Conservation (phyloP, 2,329 filamentous ascomycete species). For the Diplodia mutila region DNA sequence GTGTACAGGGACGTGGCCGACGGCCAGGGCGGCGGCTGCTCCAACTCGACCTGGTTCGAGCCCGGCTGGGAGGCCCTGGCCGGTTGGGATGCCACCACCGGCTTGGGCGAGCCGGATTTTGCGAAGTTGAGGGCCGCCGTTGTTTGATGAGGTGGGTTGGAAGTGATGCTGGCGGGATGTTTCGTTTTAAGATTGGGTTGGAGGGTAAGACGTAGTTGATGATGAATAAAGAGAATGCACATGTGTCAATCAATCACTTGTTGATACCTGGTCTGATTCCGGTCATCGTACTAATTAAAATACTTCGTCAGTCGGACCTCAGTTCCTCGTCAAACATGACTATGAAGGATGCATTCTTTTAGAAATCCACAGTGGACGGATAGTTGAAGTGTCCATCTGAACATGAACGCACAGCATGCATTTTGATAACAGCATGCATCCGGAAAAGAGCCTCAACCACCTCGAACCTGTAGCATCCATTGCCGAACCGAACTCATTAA, state of each 20-base stretch:
- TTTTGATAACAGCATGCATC: too few species aligned
- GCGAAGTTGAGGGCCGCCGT: slow-evolving; percentile 29
- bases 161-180: neutral
- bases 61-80: slow-evolving; percentile 46
- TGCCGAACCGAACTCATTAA: too few species aligned
- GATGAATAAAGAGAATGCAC: neutral
- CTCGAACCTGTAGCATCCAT: too few species aligned
- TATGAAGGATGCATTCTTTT: too few species aligned
- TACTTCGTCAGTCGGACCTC: too few species aligned
- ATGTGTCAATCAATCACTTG: neutral
- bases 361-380: too few species aligned
- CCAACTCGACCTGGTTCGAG: slow-evolving; percentile 27
- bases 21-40: slow-evolving; percentile 36
- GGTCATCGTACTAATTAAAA: too few species aligned
- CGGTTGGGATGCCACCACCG: slow-evolving; percentile 56
- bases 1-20: slow-evolving; percentile 46
- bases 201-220: neutral
- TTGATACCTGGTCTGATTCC: too few species aligned
- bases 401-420: too few species aligned
- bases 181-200: neutral
- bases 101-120: slow-evolving; percentile 54
- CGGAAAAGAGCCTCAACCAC: too few species aligned
- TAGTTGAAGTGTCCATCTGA: too few species aligned
- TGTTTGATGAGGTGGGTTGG: slow-evolving; percentile 1
- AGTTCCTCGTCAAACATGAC: too few species aligned